These are phyloP conservation scores for Steccherinum ochraceum DNA, from an alignment of 768 basidiomycete genomes.

Conservation along the genomic window DNA sequence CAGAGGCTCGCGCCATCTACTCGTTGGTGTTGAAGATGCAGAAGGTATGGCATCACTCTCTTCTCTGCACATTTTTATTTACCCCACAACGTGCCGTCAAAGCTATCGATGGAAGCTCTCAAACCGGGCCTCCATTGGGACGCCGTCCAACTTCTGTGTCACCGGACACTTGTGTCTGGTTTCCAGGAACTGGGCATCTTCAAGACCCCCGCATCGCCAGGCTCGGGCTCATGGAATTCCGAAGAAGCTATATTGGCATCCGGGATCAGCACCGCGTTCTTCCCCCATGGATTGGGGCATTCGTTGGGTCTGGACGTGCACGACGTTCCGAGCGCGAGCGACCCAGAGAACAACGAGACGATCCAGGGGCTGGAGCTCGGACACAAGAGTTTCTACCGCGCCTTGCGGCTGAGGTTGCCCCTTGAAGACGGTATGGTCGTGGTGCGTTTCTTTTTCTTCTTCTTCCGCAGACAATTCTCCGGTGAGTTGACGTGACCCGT, in stretches of 20 bases:
- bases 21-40: conserved; percentile 90
- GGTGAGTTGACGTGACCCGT: conserved; percentile 2
- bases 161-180: conserved; percentile 72
- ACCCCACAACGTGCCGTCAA: conserved; percentile 1
- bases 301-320: conserved; percentile 93
- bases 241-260: conserved; percentile 67
- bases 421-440: conserved; percentile 81
- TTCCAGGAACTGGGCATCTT: conserved; percentile 86
- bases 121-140: conserved; percentile 90
- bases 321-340: conserved; percentile 81
- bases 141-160: conserved; percentile 75
- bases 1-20: conserved; percentile 78
- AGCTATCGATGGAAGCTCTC: conserved; percentile 57
- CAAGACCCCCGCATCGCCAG: conserved; percentile 43
- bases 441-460: conserved; percentile 36
- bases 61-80: not conserved
- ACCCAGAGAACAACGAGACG: conserved; percentile 53
- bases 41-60: conserved; percentile 53
- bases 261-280: conserved; percentile 81
- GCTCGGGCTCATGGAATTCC: conserved; percentile 51
- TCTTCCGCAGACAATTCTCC: not conserved
- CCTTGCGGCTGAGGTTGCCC: conserved; percentile 72
- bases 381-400: conserved; percentile 68
- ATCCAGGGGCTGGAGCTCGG: conserved; percentile 28
- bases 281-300: conserved; percentile 91